Base-by-base conservation (phyloP, 192 early-diverging fungal genomes). In the Obelidium mucronatum region DNA sequence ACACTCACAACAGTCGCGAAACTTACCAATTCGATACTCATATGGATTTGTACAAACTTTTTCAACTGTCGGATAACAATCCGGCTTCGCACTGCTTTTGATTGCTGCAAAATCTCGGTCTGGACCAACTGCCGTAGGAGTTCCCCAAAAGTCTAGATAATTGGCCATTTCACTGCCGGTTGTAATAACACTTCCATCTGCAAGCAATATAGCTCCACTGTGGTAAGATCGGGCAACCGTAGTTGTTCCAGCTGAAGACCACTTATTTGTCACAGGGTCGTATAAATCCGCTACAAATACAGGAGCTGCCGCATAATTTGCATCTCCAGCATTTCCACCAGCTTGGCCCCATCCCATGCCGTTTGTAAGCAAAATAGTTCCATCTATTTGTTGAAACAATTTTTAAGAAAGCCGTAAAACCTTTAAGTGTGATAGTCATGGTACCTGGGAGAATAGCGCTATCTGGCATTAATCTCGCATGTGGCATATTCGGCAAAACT, bases 101-200 rank as follows among this genome's bases (percentile, higher is more conserved):
- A 48, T 48, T 19, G 8, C 19, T 48, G 44, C 44, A 48, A 48
- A 48, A 48, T 48, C 44, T 15, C 44, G 44, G 19, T 48, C 36
- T 11, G 63, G 61, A 67, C 60, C 63, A 19, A 58, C 55, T 4
- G 44, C 62, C 2, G 51, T 39, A 0, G 65, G 33, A 6, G 61
- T 58, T 17, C 67, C 67, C 67, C 71, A 79, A 36, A 74, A 67
- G 31, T 83, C 82, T 33, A 71, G n/a, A 44, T 76, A 82, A 68
- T 83, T 83, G n/a, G 67, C 36, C 82, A 81, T 81, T 42, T 83
- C 82, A 37, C 33, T 59, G 26, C 82, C 82, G 1, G 67, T 75
- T 8, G 82, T 82, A 40, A 79, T 64, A 2, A 83, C 77, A 53
- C 64, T 72, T 31, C 64, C 82, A 36, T 65, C 56, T 11, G 34